A percentile compares a stretch with the other conserved stretches of the same genome.
Evolutionary conservation across 768 basidiomycete genomes (phyloP).

Genomic region (Rhodotorula taiwanensis): DNA sequence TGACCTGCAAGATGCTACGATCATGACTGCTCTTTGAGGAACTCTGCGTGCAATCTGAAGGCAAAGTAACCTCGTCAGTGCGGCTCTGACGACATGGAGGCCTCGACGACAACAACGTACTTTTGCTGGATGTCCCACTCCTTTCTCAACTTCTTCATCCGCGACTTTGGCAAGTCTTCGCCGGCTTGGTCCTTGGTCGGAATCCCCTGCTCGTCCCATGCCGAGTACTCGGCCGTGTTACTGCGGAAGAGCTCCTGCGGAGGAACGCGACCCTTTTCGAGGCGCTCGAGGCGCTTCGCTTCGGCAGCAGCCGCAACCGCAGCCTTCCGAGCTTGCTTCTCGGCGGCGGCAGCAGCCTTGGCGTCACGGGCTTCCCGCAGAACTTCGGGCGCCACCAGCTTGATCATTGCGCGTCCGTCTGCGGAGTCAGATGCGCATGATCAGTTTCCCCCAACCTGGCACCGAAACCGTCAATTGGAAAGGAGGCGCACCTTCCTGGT

Average conservation of each 20-base stretch:
- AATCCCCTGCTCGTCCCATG: slow-evolving; percentile 77
- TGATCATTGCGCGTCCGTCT: slow-evolving; percentile 94
- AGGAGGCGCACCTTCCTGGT: slow-evolving; percentile 68
- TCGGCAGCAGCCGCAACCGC: slow-evolving; percentile 54
- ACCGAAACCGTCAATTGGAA: neutral
- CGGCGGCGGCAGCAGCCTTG: slow-evolving; percentile 66
- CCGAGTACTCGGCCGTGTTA: slow-evolving; percentile 63
- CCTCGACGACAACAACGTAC: slow-evolving; percentile 7
- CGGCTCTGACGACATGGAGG: neutral
- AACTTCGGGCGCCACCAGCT: slow-evolving; percentile 74
- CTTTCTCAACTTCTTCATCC: slow-evolving; percentile 69
- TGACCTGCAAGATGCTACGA: no score
- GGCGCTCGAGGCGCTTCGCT: slow-evolving; percentile 53
- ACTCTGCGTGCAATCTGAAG: slow-evolving; percentile 33
- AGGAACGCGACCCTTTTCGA: slow-evolving; percentile 74
- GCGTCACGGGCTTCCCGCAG: slow-evolving; percentile 80
- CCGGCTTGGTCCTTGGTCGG: slow-evolving; percentile 80
- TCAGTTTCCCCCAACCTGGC: neutral
- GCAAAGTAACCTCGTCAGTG: neutral
- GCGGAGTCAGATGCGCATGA: neutral
- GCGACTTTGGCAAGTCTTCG: slow-evolving; percentile 73
- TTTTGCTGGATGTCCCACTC: slow-evolving; percentile 66
- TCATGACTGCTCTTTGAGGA: slow-evolving; percentile 29
- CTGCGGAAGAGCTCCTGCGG: slow-evolving; percentile 79
- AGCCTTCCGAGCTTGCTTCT: slow-evolving; percentile 60